Conservation (phyloP, 1,139 yeast species). For the Kluyveromyces sp. region DNA sequence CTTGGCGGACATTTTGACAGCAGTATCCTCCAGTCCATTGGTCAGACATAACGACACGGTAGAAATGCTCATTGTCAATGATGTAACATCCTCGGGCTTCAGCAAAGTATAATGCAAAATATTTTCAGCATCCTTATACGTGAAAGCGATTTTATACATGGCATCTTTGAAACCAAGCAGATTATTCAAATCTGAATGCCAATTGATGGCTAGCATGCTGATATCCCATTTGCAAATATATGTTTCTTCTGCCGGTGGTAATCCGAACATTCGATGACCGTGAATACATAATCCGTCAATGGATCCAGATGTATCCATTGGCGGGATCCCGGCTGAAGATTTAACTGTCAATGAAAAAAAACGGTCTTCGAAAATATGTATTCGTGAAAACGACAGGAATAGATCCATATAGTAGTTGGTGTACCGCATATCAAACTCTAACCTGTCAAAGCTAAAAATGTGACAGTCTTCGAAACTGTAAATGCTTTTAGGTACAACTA, state of each 20-base stretch:
- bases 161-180: conserved; percentile 42
- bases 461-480: conserved; percentile 61
- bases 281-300: conserved; percentile 45
- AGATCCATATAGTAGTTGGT: conserved; percentile 91
- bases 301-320: conserved; percentile 40
- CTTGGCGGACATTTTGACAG: conserved; percentile 21
- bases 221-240: conserved; percentile 89
- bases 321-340: background rate
- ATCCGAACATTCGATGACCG: conserved; percentile 88
- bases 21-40: conserved; percentile 26
- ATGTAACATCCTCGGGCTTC: conserved; percentile 60
- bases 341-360: conserved; percentile 6
- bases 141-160: conserved; percentile 46
- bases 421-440: conserved; percentile 74
- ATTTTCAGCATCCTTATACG: conserved; percentile 71
- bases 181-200: conserved; percentile 48
- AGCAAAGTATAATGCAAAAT: conserved; percentile 53
- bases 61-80: conserved; percentile 36
- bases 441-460: conserved; percentile 54
- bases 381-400: conserved; percentile 37
- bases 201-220: conserved; percentile 49
- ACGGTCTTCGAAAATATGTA: conserved; percentile 7
- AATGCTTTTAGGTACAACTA: conserved; percentile 65
- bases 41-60: conserved; percentile 29
- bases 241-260: conserved; percentile 83